A percentile compares a stretch with the other conserved stretches of the same genome.
Conservation (phyloP, 2,329 filamentous ascomycete genomes). For the Chaetomium olivaceum region DNA sequence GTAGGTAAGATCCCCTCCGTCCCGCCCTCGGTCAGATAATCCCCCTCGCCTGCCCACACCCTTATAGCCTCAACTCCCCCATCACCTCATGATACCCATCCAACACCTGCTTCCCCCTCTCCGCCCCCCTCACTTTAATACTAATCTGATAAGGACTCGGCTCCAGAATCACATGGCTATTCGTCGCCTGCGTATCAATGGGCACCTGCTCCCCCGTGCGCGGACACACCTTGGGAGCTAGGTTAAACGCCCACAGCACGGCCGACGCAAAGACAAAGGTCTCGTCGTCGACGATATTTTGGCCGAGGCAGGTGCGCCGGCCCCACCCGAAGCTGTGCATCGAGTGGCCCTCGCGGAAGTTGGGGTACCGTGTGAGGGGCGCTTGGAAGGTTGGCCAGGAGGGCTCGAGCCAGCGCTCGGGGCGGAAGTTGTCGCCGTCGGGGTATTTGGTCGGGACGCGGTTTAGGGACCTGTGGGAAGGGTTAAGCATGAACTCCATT, state of each 20-base stretch:
- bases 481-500: neutral
- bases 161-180: constrained; percentile 56
- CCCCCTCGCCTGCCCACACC: too few relatives aligned
- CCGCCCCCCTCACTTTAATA: constrained; percentile 45
- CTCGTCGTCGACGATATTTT: constrained; percentile 63
- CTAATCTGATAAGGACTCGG: constrained; percentile 49
- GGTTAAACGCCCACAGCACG: constrained; percentile 53
- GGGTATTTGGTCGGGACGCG: constrained; percentile 61
- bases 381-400: constrained; percentile 65
- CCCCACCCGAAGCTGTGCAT: constrained; percentile 68
- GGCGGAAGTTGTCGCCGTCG: constrained; percentile 62
- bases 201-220: constrained; percentile 45
- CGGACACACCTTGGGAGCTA: constrained; percentile 44
- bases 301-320: constrained; percentile 62
- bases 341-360: constrained; percentile 57
- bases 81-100: constrained; percentile 27
- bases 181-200: constrained; percentile 53
- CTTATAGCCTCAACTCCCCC: constrained; percentile 15
- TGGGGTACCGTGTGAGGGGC: constrained; percentile 63
- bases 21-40: too few relatives aligned
- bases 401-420: constrained; percentile 64
- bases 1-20: too few relatives aligned
- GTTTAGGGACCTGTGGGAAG: constrained; percentile 51
- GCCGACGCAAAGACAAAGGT: constrained; percentile 52
- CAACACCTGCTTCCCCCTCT: constrained; percentile 43